These are phyloP conservation scores for Penicillium brasilianum DNA, from an alignment of 2,329 filamentous ascomycete species.

Conservation along the genomic window DNA sequence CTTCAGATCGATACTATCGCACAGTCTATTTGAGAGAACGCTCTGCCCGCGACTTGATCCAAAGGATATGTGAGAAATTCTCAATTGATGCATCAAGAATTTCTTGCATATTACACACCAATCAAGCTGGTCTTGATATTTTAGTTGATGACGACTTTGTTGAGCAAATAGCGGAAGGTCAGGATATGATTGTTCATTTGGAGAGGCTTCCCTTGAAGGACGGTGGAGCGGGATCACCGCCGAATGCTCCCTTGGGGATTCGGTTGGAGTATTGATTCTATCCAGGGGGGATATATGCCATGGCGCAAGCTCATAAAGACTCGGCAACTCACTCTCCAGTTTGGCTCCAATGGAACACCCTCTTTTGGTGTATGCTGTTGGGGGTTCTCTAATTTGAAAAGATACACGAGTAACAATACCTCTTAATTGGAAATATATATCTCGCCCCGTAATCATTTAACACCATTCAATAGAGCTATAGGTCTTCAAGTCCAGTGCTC, in stretches of 20 bases:
- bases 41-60: background rate
- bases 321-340: too few relatives aligned
- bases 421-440: too few relatives aligned
- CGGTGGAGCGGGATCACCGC: background rate
- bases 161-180: background rate
- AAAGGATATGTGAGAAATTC: background rate
- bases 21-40: background rate
- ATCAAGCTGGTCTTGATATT: background rate
- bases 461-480: too few relatives aligned
- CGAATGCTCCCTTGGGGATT: background rate
- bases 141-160: background rate
- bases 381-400: too few relatives aligned
- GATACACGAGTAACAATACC: too few relatives aligned
- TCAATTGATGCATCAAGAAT: background rate
- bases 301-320: too few relatives aligned
- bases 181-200: background rate
- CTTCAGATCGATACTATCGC: background rate
- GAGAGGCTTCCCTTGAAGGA: background rate
- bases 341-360: too few relatives aligned
- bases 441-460: too few relatives aligned
- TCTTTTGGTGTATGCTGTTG: too few relatives aligned
- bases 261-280: conserved; percentile 1
- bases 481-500: too few relatives aligned
- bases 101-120: background rate
- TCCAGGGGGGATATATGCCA: background rate